phyloP scores from a whole-genome alignment of 2,329 filamentous ascomycete genomes.

The Aspergillus fischeri region DNA sequence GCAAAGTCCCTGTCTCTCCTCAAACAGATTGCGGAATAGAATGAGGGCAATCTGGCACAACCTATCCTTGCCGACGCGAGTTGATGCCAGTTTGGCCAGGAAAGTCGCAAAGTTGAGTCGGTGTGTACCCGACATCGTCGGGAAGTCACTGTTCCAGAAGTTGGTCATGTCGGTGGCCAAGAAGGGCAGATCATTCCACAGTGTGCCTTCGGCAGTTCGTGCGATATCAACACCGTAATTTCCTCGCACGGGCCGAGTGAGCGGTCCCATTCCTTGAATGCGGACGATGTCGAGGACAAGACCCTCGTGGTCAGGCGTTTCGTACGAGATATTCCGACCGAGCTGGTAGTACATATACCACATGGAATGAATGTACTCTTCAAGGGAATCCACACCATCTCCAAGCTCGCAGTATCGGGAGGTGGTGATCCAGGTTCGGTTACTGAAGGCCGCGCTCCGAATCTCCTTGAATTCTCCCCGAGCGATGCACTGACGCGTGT shows the following conservation, averaged over 20 bases:
- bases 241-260: constrained; percentile 9
- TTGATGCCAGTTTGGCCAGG: constrained; percentile 22
- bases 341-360: constrained; percentile 23
- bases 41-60: constrained; percentile 19
- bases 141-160: constrained; percentile 14
- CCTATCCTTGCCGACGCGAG: constrained; percentile 15
- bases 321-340: constrained; percentile 9
- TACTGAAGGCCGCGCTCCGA: constrained; percentile 1
- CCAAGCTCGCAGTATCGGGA: background rate
- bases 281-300: constrained; percentile 22
- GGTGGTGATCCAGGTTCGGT: background rate
- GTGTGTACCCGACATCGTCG: constrained; percentile 14
- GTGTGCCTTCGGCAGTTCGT: constrained; percentile 17
- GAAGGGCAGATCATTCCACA: constrained; percentile 24
- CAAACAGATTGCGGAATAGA: constrained; percentile 16
- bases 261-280: constrained; percentile 10
- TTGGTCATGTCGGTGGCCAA: constrained; percentile 20
- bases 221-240: constrained; percentile 18
- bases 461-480: constrained; percentile 1
- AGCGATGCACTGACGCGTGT: constrained; percentile 1
- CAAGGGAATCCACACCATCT: background rate
- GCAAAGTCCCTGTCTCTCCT: constrained; percentile 10
- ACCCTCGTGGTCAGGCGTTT: constrained; percentile 16
- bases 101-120: constrained; percentile 20
- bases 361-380: constrained; percentile 10